Conservation (phyloP, 208 protist genomes). For the Leishmania mexicana region DNA sequence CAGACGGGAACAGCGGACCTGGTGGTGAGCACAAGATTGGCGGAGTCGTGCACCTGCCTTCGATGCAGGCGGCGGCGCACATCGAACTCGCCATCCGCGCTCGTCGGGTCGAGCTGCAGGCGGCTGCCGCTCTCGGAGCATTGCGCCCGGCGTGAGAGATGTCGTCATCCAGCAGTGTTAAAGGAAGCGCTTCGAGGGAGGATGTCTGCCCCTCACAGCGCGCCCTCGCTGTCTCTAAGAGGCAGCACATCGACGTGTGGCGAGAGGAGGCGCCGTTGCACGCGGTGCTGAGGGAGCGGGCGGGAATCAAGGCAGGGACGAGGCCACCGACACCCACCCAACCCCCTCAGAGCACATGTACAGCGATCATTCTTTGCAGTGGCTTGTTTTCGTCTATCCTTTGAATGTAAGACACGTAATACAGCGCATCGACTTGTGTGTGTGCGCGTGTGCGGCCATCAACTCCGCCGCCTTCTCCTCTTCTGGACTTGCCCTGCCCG, state of each 20-base stretch:
- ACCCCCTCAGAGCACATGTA: background rate
- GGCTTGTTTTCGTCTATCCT: too few relatives aligned
- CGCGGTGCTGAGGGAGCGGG: background rate
- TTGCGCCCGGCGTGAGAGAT: background rate
- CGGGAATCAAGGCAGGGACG: background rate
- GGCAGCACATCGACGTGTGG: background rate
- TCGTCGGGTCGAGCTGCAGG: constrained; percentile 11
- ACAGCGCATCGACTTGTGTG: background rate
- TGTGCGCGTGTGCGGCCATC: background rate
- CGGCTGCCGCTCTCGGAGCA: constrained; percentile 3
- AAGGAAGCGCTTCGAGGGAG: background rate
- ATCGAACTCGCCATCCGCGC: constrained; percentile 19
- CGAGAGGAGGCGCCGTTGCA: background rate
- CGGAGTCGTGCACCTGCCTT: constrained; percentile 39
- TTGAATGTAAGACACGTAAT: background rate
- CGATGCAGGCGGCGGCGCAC: constrained; percentile 26
- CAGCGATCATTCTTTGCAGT: background rate
- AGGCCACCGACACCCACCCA: background rate
- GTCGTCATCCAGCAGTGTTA: background rate
- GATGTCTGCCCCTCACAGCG: background rate
- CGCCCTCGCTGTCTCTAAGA: background rate
- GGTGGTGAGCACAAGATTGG: constrained; percentile 16
- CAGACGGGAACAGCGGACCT: constrained; percentile 13
- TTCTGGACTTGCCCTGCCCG: background rate
- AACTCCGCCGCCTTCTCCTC: background rate